phyloP scores from a whole-genome alignment of 139 green algal genomes.

The Spirogloea muscicola region DNA sequence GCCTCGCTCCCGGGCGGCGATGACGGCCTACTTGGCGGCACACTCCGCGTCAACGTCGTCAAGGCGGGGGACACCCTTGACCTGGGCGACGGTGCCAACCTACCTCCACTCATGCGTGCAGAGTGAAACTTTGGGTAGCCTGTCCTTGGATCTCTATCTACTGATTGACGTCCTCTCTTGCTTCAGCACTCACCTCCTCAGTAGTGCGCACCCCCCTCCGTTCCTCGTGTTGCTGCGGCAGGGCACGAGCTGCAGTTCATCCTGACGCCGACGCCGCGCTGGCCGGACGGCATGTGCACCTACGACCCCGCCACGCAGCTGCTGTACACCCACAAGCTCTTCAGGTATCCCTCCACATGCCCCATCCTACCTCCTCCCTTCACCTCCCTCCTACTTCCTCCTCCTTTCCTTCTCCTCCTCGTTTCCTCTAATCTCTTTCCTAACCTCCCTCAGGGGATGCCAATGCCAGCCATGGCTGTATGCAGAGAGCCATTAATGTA shows the following conservation, averaged over 20 bases:
- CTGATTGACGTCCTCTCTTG: no score
- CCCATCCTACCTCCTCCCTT: background rate
- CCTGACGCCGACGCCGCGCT: slow-evolving; percentile 74
- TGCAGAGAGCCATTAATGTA: no score
- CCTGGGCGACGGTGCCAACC: slow-evolving; percentile 29
- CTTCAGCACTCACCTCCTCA: no score
- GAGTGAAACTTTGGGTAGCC: no score
- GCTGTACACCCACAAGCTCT: slow-evolving; percentile 83
- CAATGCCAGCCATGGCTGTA: no score
- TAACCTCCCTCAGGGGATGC: no score
- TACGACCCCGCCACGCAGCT: slow-evolving; percentile 54
- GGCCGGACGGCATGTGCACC: slow-evolving; percentile 78
- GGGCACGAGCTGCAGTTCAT: slow-evolving; percentile 55
- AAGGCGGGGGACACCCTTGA: slow-evolving; percentile 20
- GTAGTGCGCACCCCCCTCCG: background rate
- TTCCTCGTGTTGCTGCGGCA: background rate
- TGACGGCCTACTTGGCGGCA: background rate
- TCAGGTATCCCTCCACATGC: slow-evolving; percentile 48
- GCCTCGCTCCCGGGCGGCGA: background rate
- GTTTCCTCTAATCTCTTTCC: no score
- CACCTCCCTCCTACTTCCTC: background rate
- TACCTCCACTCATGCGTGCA: no score
- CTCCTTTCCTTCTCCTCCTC: background rate
- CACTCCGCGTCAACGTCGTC: slow-evolving; percentile 16
- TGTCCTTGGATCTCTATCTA: no score